Percentiles rank a stretch among this genome's conserved stretches.
phyloP scores from a whole-genome alignment of 495 filamentous ascomycete species.

The Trichoderma orchidacearum region DNA sequence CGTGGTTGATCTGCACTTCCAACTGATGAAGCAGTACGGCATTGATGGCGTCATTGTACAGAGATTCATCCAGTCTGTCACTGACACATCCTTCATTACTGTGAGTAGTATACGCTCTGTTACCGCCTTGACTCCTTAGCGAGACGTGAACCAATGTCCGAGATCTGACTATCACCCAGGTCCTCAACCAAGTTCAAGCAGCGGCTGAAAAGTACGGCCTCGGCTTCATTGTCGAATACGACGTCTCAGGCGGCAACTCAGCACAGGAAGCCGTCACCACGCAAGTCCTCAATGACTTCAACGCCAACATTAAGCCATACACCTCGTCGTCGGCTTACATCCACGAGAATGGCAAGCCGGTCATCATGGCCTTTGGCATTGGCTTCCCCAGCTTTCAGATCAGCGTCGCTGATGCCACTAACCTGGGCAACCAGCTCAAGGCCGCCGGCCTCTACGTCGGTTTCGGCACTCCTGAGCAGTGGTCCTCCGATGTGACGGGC shows the following conservation, averaged over 20 bases:
- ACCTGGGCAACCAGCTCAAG: constrained; percentile 14
- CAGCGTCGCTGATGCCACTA: constrained; percentile 11
- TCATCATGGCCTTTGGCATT: constrained; percentile 19
- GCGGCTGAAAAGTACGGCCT: constrained; percentile 18
- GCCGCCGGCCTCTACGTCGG: constrained; percentile 14
- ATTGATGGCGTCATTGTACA: constrained; percentile 19
- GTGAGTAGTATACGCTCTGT: too few species aligned
- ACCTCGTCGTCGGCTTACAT: constrained; percentile 18
- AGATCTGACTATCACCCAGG: constrained; percentile 6
- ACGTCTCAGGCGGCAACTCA: constrained; percentile 13
- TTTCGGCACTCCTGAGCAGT: constrained; percentile 13
- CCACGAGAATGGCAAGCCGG: constrained; percentile 17
- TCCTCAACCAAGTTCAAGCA: constrained; percentile 10
- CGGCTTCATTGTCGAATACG: constrained; percentile 18
- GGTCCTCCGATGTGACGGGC: constrained; percentile 13
- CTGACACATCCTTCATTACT: constrained; percentile 11
- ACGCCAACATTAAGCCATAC: constrained; percentile 7
- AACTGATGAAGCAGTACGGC: constrained; percentile 17
- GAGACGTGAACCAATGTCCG: not conserved
- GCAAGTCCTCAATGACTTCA: constrained; percentile 11
- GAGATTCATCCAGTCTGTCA: constrained; percentile 15
- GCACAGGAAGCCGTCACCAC: constrained; percentile 8
- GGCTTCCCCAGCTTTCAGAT: constrained; percentile 11
- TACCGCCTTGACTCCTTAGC: not conserved
- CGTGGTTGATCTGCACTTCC: constrained; percentile 17